Evolutionary conservation across 148 eudicot species (phyloP), one percentile per base, ranked within the genome.

Genomic region (Nyssa sinensis): DNA sequence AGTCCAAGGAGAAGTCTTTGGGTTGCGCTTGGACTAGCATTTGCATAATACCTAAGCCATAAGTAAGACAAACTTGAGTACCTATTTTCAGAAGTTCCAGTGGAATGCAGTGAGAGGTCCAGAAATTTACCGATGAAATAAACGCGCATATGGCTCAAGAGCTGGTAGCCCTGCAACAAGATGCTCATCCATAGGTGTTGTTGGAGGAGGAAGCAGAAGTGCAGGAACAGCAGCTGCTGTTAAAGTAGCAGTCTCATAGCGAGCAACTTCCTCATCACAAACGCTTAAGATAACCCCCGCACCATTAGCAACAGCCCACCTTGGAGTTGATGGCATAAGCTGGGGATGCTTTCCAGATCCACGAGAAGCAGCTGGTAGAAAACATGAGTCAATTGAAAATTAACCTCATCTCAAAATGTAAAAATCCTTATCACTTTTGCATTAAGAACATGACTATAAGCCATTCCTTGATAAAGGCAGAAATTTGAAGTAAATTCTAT

Each of bases 201-300:
- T 90, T 62, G 98, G 98, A 66, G 98, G 98, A 77, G 98, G 98
- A 79, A 94, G 98, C 66, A 94, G 73, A 85, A 94, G 98, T 28
- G 98, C 92, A 74, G 98, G 98, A 64, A 94, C 98, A 71, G 98
- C 93, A 81, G 91, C 98, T 53, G 98, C 98, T 62, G 98, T 94
- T 74, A 94, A 86, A 75, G 94, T 94, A 57, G 94, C 97, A 80
- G 97, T 92, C 84, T 92, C 98, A 81, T 92, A 90, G 44, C 98
- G 97, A 62, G 97, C 82, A 58, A 92, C 97, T 85, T 94, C 98
- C 69, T 94, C 97, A 53, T 94, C 98, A 86, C 98, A 94, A 32
- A 94, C 98, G 77, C 98, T 94, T 72, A 94, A 77, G 73, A 94
- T 94, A 68, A 94, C 98, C 84, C 98, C 98, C 80, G 98, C 98